These are phyloP conservation scores for Chlamydomonas sp. DNA, from an alignment of 139 green algal species.

Conservation along the genomic window DNA sequence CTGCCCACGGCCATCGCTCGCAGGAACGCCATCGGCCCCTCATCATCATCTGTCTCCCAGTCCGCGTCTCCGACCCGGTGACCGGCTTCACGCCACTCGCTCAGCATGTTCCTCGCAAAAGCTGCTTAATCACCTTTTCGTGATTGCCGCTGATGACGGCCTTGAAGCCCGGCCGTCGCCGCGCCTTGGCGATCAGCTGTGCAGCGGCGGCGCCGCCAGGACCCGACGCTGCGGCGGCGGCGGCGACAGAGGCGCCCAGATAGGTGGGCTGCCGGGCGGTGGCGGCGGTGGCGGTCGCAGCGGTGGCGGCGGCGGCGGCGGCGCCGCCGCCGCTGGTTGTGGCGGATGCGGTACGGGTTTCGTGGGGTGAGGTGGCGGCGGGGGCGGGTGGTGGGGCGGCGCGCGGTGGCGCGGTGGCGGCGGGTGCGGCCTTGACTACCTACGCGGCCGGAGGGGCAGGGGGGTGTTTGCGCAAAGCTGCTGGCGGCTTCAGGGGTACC, in stretches of 20 bases:
- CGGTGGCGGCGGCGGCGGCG: no score
- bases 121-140: not conserved
- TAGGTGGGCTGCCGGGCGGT: not conserved
- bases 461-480: no score
- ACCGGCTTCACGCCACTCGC: no score
- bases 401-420: not conserved
- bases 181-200: not conserved
- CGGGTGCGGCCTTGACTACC: not conserved
- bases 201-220: not conserved
- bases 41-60: no score
- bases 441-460: no score
- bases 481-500: no score
- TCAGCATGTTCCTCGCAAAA: no score
- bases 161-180: not conserved
- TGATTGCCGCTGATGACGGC: not conserved
- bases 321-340: not conserved
- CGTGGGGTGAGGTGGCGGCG: not conserved
- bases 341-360: not conserved
- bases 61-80: no score
- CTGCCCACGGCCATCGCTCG: no score
- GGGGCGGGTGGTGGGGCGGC: no score
- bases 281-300: no score
- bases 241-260: not conserved
- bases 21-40: no score
- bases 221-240: not conserved